Base-by-base conservation (phyloP, 805 yeast species). In the Jamesozyma hellenica region DNA sequence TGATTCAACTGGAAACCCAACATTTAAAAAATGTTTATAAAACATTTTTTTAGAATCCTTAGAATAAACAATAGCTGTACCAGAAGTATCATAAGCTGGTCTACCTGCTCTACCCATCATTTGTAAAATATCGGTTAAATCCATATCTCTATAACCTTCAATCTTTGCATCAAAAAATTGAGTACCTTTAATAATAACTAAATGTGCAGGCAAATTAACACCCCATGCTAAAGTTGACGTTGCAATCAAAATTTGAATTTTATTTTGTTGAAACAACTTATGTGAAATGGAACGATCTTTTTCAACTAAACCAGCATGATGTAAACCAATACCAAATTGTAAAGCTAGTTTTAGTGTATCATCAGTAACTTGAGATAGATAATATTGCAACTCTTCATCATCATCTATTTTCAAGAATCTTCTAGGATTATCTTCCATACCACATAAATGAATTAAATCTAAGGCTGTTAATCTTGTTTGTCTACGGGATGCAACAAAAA, bases 211-310 rank as follows among this genome's bases (percentile, higher is more conserved):
- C 44, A 94, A 68, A 56, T 92, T 92, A 21, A 92, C 97, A 73
- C 99, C 99, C 99, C 99, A 92, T 0, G 99, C 99, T 42, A 92
- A 73, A 0, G 99, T 92, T 1, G 98, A 94, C 0, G 99, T 92
- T 63, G 96, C 90, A 52, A 94, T 82, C 15, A 92, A 66, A 3
- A 92, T 96, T 47, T 82, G 85, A 48, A 94, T 82, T 2, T 85
- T 81, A 32, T 96, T 96, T 23, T 68, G 62, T 28, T 79, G 70
- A 58, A 92, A 92, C 74, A 90, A 72, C 52, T 79, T 79, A 54
- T 92, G 98, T 0, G 94, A 81, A 42, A 87, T 62, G 47, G 86
- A 83, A 51, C 99, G 74, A 56, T 92, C 99, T 3, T 84, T 66
- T 48, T 97, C 72, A 28, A 84, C 66, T 82, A 92, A 77, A 53